Evolutionary conservation across 2,329 filamentous ascomycete genomes (phyloP), one percentile per base, ranked within the genome.

Genomic region (Fusarium siculi): DNA sequence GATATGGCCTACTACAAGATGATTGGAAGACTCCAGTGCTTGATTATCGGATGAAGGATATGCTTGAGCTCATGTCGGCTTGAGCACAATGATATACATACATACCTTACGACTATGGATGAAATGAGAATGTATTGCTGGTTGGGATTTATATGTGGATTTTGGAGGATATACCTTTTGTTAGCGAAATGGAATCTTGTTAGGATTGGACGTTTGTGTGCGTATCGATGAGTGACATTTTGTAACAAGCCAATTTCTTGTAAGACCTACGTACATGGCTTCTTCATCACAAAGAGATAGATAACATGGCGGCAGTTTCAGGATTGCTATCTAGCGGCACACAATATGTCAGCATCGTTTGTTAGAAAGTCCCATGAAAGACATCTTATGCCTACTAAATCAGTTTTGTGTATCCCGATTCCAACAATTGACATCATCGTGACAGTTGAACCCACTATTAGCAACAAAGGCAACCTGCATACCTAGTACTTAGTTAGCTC

Each of bases 21-120:
- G 89, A 91, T 79, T 93, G 91, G 91, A 77, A 86, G 71, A 92
- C 89, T 23, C 87, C 89, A 0, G 83, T 91, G 60, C 80, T 89
- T 75, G 90, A 91, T 78, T 91, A 91, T 80, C 83, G 90, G 63
- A 85, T 92, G 86, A 87, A 86, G 74, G 89, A 91, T 73, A 87
- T 92, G 85, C 80, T 84, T 43, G 85, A 88, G 78, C 82, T 90
- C 44, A 90, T 87, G 81, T 79, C 67, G 36, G 50, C 65, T 53
- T 73, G 60, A 57, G 37, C 46, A 43, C 34, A 25, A 59, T 32
- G 18, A 59, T 56, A 21, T 32, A 59, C 52, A 21, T 32, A 59
- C 52, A 19, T 18, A 30, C 32, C 42, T 69, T 57, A 69, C 34
- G 66, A 69, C 25, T 36, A 30, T 34, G 52, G 39, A 69, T 55